Percentiles rank a stretch among this genome's conserved stretches.
Evolutionary conservation across 176 grass and related monocot genomes (phyloP).

Genomic region (Ensete glaucum): DNA sequence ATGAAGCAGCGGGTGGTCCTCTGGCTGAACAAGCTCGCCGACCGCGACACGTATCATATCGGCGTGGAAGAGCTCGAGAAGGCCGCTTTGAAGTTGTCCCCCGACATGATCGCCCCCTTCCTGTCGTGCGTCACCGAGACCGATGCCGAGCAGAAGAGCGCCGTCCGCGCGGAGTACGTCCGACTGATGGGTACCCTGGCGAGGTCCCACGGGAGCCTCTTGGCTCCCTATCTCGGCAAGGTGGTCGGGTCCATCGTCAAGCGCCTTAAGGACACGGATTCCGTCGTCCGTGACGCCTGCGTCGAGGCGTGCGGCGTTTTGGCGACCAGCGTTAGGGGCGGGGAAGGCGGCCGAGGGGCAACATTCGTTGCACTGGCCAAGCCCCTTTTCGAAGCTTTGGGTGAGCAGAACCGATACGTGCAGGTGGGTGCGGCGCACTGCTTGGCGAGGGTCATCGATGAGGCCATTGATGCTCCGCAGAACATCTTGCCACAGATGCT

Average conservation of each 20-base stretch:
- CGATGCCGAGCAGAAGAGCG: conserved; percentile 70
- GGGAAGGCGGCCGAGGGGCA: background rate
- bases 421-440: conserved; percentile 76
- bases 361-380: conserved; percentile 49
- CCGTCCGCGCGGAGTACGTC: conserved; percentile 68
- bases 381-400: conserved; percentile 77
- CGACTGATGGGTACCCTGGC: conserved; percentile 57
- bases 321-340: conserved; percentile 33
- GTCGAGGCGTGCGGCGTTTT: conserved; percentile 75
- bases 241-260: conserved; percentile 56
- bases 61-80: conserved; percentile 58
- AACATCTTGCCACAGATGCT: conserved; percentile 75
- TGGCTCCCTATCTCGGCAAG: conserved; percentile 60
- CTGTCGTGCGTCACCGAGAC: conserved; percentile 74
- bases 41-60: conserved; percentile 82
- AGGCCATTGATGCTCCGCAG: conserved; percentile 54
- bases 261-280: conserved; percentile 76
- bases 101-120: conserved; percentile 74
- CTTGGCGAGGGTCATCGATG: conserved; percentile 80
- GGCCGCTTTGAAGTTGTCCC: conserved; percentile 29
- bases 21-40: conserved; percentile 78
- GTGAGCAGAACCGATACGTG: conserved; percentile 77
- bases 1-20: conserved; percentile 69
- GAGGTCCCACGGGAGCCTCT: conserved; percentile 38
- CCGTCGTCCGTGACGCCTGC: conserved; percentile 76